A percentile compares a stretch with the other conserved stretches of the same genome.
Conservation (phyloP, 371 early-diverging fungal species). For the Mortierella sp. region DNA sequence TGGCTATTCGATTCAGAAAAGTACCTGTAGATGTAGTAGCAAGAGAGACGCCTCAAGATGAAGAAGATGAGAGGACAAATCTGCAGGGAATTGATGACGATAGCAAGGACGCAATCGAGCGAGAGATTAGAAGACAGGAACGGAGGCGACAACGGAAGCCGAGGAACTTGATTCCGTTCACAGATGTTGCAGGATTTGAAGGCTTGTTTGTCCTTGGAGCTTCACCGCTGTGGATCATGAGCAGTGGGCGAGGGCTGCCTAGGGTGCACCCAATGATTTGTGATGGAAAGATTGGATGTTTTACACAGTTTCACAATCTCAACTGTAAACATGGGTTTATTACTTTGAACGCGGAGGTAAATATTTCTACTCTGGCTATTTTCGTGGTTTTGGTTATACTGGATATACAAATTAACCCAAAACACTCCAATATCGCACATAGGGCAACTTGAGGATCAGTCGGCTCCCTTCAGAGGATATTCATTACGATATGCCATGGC, state of each 20-base stretch:
- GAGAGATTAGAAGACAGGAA: constrained; percentile 37
- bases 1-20: constrained; percentile 80
- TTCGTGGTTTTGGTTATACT: background rate
- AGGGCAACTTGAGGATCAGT: constrained; percentile 78
- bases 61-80: constrained; percentile 42
- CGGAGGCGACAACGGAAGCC: constrained; percentile 42
- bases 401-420: background rate
- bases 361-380: background rate
- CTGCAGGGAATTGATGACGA: constrained; percentile 20
- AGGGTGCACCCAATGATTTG: constrained; percentile 86
- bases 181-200: constrained; percentile 80
- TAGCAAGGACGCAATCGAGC: constrained; percentile 37
- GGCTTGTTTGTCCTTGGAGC: constrained; percentile 92
- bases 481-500: constrained; percentile 89
- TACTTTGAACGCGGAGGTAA: constrained; percentile 67
- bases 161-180: constrained; percentile 67
- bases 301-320: constrained; percentile 88
- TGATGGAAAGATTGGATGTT: constrained; percentile 75
- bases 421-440: background rate
- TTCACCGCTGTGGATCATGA: constrained; percentile 87
- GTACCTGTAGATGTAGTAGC: constrained; percentile 79
- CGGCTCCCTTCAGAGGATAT: constrained; percentile 78
- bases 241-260: constrained; percentile 58
- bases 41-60: constrained; percentile 60
- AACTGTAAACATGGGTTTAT: constrained; percentile 88